Evolutionary conservation across 345 rosid genomes (phyloP).

Genomic region (Mangifera indica): DNA sequence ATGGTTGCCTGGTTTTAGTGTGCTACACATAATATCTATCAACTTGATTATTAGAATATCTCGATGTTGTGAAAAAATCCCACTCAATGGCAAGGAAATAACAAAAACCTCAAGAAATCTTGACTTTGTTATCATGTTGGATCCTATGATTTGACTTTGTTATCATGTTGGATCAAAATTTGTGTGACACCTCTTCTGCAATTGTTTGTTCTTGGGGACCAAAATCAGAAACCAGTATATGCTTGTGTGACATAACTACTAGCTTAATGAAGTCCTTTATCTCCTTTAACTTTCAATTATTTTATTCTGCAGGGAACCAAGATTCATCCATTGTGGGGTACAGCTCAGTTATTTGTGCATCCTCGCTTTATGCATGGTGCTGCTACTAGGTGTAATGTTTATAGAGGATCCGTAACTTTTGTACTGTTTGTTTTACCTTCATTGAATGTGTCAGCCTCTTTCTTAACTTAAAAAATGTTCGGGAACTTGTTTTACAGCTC

Average conservation of each 20-base stretch:
- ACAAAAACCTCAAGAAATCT: too few species aligned
- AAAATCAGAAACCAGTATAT: neutral
- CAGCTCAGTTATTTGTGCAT: constrained; percentile 92
- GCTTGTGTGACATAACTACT: neutral
- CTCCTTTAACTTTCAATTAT: neutral
- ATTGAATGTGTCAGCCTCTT: neutral
- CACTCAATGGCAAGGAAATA: neutral
- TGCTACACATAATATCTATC: too few species aligned
- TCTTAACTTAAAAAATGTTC: constrained; percentile 1
- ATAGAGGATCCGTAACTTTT: neutral
- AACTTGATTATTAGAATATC: neutral
- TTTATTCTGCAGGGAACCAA: constrained; percentile 57
- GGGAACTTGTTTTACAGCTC: constrained; percentile 44
- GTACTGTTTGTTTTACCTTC: neutral
- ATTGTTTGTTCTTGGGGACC: neutral
- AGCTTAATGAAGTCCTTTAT: neutral
- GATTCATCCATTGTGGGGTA: constrained; percentile 85
- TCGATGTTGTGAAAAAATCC: neutral
- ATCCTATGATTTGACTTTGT: neutral
- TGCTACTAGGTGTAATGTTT: constrained; percentile 71
- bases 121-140: neutral
- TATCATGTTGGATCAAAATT: neutral
- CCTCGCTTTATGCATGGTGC: constrained; percentile 98
- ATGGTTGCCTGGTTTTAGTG: neutral
- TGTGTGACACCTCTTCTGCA: neutral